Evolutionary conservation across 345 rosid genomes (phyloP).

Genomic region (Clarkia xantiana): DNA sequence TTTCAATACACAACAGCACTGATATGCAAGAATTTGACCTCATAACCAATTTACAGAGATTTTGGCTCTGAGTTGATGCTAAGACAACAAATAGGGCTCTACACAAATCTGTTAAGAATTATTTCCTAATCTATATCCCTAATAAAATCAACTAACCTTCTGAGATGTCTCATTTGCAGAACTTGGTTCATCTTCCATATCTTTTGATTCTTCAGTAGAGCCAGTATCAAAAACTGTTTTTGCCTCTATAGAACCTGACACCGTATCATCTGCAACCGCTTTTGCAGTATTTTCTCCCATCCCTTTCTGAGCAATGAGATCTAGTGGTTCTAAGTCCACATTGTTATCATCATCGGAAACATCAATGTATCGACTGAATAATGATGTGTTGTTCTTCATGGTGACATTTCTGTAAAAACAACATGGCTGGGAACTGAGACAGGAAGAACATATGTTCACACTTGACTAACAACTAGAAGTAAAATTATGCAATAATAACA

Average conservation of each 20-base stretch:
- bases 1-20: too few species aligned
- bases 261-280: conserved; percentile 10
- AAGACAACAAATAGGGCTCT: too few species aligned
- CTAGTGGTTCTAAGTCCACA: conserved; percentile 17
- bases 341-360: conserved; percentile 11
- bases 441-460: background rate
- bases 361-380: conserved; percentile 9
- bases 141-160: conserved; percentile 17
- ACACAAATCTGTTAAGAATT: too few species aligned
- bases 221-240: conserved; percentile 13
- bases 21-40: too few species aligned
- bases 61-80: too few species aligned
- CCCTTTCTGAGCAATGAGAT: conserved; percentile 11
- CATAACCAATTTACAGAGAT: too few species aligned
- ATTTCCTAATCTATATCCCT: too few species aligned
- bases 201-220: conserved; percentile 13
- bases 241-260: conserved; percentile 7
- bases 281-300: conserved; percentile 8
- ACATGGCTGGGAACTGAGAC: background rate
- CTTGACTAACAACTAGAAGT: background rate
- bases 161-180: conserved; percentile 13
- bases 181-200: conserved; percentile 14
- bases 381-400: conserved; percentile 14
- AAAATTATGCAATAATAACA: background rate
- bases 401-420: conserved; percentile 24